phyloP scores from a whole-genome alignment of 2,329 filamentous ascomycete species.

The Aspergillus fumigatus region DNA sequence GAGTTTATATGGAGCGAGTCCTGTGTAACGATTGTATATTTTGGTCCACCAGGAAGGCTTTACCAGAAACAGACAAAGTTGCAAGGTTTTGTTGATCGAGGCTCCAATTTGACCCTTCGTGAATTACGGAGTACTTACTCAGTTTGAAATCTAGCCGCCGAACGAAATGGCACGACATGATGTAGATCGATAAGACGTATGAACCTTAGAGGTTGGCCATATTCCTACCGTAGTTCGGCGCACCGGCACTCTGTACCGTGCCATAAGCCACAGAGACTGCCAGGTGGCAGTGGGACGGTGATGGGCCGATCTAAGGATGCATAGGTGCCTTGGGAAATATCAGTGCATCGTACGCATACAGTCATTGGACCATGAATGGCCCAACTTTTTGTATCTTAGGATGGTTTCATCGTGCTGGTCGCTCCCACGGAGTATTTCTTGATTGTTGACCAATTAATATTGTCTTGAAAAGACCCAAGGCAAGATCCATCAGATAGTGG shows the following conservation, averaged over 20 bases:
- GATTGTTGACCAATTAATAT: background rate
- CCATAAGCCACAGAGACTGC: background rate
- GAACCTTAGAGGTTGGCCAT: background rate
- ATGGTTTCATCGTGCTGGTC: background rate
- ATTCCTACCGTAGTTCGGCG: background rate
- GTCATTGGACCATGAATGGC: background rate
- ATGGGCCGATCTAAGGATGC: constrained; percentile 2
- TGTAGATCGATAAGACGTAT: background rate
- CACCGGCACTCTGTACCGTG: background rate
- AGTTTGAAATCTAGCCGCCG: background rate
- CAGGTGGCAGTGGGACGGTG: background rate
- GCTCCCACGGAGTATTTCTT: background rate
- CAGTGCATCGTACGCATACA: background rate
- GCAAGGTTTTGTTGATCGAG: background rate
- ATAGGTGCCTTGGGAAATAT: constrained; percentile 2
- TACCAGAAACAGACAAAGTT: background rate
- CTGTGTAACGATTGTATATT: background rate
- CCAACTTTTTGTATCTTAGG: background rate
- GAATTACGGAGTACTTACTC: background rate
- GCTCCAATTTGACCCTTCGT: background rate
- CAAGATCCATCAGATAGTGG: background rate
- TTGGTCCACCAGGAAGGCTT: background rate
- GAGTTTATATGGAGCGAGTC: background rate
- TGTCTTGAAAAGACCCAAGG: background rate
- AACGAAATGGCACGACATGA: background rate